A percentile compares a stretch with the other conserved stretches of the same genome.
Conservation (phyloP, 257 asterid species). For the Solanum neorickii region DNA sequence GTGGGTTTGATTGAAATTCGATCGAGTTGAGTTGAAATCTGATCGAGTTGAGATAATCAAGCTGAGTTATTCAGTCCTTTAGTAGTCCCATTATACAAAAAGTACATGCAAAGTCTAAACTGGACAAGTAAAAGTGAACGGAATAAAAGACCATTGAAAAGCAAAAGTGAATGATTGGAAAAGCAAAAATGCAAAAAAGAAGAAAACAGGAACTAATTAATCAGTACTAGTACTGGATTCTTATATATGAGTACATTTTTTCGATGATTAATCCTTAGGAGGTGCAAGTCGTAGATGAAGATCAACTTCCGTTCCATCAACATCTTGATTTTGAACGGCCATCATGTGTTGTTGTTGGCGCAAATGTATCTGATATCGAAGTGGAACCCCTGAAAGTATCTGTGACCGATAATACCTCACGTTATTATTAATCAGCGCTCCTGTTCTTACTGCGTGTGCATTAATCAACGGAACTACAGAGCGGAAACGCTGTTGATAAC, state of each 20-base stretch:
- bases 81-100: neutral
- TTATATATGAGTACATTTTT: neutral
- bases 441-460: slow-evolving; percentile 30
- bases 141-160: neutral
- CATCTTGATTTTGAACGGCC: slow-evolving; percentile 1
- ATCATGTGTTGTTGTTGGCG: slow-evolving; percentile 10
- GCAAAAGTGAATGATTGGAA: neutral
- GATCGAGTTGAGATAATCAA: too few relatives aligned
- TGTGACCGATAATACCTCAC: slow-evolving; percentile 7
- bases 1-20: neutral
- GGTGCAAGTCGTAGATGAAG: slow-evolving; percentile 42
- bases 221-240: neutral
- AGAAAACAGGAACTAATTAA: neutral
- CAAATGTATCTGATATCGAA: slow-evolving; percentile 16
- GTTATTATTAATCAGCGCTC: neutral
- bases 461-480: slow-evolving; percentile 18
- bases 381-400: slow-evolving; percentile 52
- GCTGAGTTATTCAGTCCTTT: neutral
- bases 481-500: slow-evolving; percentile 21
- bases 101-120: neutral
- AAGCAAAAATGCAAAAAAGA: neutral
- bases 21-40: neutral
- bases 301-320: slow-evolving; percentile 53
- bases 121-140: neutral
- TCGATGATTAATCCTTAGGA: neutral